Percentiles rank a stretch among this genome's conserved stretches.
phyloP scores from a whole-genome alignment of 768 basidiomycete genomes.

The Lactifluus subvellereus region DNA sequence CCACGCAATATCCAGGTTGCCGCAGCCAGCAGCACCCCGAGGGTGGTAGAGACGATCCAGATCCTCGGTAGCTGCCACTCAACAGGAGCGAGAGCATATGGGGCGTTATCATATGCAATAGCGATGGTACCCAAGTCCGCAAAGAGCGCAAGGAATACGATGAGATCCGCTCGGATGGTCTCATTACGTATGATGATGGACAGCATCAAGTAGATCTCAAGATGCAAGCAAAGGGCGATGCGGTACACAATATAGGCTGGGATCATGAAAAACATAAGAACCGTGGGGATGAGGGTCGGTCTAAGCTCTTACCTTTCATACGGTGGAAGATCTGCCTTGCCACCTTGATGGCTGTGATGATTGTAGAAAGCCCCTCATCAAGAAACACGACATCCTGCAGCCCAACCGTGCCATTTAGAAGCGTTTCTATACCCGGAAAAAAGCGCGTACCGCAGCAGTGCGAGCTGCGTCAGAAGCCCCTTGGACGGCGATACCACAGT shows the following conservation, averaged over 20 bases:
- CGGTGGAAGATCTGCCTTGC: constrained; percentile 47
- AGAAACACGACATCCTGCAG: constrained; percentile 41
- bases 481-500: constrained; percentile 39
- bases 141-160: constrained; percentile 42
- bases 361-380: constrained; percentile 40
- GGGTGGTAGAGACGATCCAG: constrained; percentile 41
- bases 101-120: constrained; percentile 43
- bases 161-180: constrained; percentile 42
- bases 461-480: constrained; percentile 41
- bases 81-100: constrained; percentile 37
- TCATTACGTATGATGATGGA: constrained; percentile 43
- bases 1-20: constrained; percentile 44
- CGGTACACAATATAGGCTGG: constrained; percentile 45
- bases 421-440: neutral
- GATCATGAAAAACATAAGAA: constrained; percentile 32
- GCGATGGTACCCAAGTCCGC: constrained; percentile 45
- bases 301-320: constrained; percentile 35
- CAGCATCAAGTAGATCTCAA: constrained; percentile 42
- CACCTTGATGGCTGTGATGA: constrained; percentile 43
- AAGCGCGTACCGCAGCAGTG: constrained; percentile 29
- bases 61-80: constrained; percentile 48
- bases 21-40: constrained; percentile 31
- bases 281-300: too few relatives aligned
- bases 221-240: constrained; percentile 45
- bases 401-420: neutral